Base-by-base conservation (phyloP, 2,329 filamentous ascomycete genomes). In the Colletotrichum echinochloae region DNA sequence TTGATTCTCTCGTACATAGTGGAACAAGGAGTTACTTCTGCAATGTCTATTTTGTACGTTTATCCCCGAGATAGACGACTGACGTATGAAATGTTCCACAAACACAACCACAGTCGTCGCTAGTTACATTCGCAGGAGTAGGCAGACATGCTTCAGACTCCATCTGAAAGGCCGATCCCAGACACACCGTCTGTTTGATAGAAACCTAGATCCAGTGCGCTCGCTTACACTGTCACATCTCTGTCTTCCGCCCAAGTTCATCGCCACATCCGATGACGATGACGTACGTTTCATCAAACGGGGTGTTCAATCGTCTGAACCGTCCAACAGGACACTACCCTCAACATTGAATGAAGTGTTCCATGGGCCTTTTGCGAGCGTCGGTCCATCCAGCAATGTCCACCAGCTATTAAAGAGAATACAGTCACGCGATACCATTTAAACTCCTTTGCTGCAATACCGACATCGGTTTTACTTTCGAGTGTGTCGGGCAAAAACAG, bases 261-360 rank as follows among this genome's bases (percentile, higher is more conserved):
- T 61, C 44, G 59, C 59, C 59, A 51, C 44, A 16, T 37, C n/a
- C 26, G n/a, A 61, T 61, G 44, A 61, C 39, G n/a, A 61, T 61
- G 44, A 51, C 46, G 59, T 51, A 61, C n/a, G 8, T 51, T 51
- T 61, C 30, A 51, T 35, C 35, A 28, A 16, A 39, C 7, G n/a
- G 8, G 26, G 3, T n/a, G 14, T 37, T 11, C 16, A 16, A 39
- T 61, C 59, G n/a, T 61, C 46, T 39, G 46, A 61, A 39, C 30
- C 16, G n/a, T 28, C 46, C 12, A 35, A 20, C 6, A 16, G 4
- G 20, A 11, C 7, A 39, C 9, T 37, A 6, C 5, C 7, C 12
- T 28, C n/a, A 9, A 18, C 16, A 28, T 4, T 28, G 14, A 30
- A 16, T 1, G 37, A 37, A 37, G 23, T 16, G n/a, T 28, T 49